Conservation (phyloP, 192 early-diverging fungal genomes). For the Dispira simplex region DNA sequence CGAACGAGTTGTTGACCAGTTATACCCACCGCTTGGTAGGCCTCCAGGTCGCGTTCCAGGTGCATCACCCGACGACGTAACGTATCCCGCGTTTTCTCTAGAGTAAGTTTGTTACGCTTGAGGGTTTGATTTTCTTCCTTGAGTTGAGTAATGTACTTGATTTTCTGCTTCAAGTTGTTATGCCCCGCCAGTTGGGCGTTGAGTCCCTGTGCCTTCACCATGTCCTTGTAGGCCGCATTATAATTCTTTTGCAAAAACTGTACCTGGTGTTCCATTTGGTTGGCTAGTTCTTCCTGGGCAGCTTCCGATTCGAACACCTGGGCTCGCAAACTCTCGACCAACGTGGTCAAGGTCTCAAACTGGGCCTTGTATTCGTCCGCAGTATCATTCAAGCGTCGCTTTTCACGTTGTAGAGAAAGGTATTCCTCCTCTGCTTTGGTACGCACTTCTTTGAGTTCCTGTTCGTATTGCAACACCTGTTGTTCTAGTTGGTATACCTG, state of each 20-base stretch:
- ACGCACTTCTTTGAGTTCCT: constrained; percentile 3
- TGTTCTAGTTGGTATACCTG: constrained; percentile 8
- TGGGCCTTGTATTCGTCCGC: constrained; percentile 2
- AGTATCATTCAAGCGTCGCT: background rate
- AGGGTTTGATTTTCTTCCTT: constrained; percentile 8
- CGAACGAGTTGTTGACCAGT: background rate
- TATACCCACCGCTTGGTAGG: constrained; percentile 2
- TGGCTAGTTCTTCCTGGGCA: background rate
- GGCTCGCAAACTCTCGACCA: background rate
- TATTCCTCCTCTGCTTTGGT: constrained; percentile 6
- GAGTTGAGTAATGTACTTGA: constrained; percentile 1
- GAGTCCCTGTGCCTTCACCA: background rate
- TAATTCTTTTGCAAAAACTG: constrained; percentile 2
- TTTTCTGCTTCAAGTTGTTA: background rate
- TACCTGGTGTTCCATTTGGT: background rate
- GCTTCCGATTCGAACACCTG: background rate
- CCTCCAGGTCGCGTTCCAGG: constrained; percentile 10
- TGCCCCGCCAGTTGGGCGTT: background rate
- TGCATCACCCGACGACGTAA: constrained; percentile 1
- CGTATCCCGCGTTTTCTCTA: constrained; percentile 6
- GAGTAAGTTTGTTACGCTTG: background rate
- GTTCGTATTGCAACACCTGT: constrained; percentile 6
- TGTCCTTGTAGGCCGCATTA: background rate
- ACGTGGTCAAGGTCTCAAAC: background rate
- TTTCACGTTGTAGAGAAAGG: constrained; percentile 1